Evolutionary conservation across 163 green algal species (phyloP).

Genomic region (Coccomyxa subellipsoidea): DNA sequence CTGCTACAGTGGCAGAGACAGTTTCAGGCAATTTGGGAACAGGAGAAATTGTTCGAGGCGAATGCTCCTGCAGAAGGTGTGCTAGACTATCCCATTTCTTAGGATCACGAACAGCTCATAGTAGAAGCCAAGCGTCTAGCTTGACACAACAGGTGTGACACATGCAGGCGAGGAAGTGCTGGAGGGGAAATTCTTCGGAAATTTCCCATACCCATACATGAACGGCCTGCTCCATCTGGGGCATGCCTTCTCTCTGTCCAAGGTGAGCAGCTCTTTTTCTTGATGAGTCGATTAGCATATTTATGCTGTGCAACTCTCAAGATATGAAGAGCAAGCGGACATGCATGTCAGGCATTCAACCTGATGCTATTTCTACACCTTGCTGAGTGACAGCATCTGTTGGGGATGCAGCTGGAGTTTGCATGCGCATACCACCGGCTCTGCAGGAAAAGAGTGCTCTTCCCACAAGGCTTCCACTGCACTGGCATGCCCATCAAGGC

Average conservation of each 20-base stretch:
- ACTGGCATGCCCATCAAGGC: constrained; percentile 99
- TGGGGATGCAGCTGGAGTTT: constrained; percentile 87
- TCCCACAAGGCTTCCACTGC: constrained; percentile 97
- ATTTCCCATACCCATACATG: constrained; percentile 99
- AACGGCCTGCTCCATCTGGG: constrained; percentile 98
- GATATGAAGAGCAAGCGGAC: too few species aligned
- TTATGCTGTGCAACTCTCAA: too few species aligned
- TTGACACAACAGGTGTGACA: too few species aligned
- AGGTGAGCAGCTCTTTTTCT: constrained; percentile 53
- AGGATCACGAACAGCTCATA: too few species aligned
- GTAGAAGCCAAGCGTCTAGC: too few species aligned
- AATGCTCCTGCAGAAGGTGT: constrained; percentile 66
- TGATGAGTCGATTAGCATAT: too few species aligned
- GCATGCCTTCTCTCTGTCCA: constrained; percentile 98
- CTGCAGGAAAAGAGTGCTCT: constrained; percentile 87
- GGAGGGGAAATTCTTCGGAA: constrained; percentile 94
- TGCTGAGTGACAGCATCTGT: neutral
- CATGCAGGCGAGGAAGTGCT: constrained; percentile 14
- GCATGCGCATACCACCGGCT: constrained; percentile 91
- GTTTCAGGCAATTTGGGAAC: constrained; percentile 15
- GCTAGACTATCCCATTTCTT: neutral
- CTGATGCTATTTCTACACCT: neutral
- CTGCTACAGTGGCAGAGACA: constrained; percentile 13
- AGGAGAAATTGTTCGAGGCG: constrained; percentile 79
- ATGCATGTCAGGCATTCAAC: too few species aligned